Evolutionary conservation across 768 basidiomycete species (phyloP).

Genomic region (Suillus plorans): DNA sequence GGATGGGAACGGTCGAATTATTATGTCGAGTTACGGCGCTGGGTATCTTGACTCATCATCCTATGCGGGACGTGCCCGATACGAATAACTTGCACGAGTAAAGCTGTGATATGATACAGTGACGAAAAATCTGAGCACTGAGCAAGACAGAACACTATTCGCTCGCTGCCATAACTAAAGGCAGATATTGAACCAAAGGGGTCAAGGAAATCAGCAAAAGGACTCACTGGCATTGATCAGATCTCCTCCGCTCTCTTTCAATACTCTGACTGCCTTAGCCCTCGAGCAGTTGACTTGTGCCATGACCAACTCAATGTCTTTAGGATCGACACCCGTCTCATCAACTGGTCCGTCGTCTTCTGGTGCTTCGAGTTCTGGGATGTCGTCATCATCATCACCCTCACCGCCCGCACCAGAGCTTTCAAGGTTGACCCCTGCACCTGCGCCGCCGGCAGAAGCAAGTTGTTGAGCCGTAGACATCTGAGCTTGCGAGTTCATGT

Average conservation of each 20-base stretch:
- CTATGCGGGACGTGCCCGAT: slow-evolving; percentile 6
- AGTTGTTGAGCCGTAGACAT: slow-evolving; percentile 80
- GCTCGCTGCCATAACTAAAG: slow-evolving; percentile 88
- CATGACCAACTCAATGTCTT: slow-evolving; percentile 96
- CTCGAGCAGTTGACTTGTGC: slow-evolving; percentile 84
- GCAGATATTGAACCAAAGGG: slow-evolving; percentile 12
- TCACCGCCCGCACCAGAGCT: slow-evolving; percentile 47
- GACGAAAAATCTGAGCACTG: slow-evolving; percentile 30
- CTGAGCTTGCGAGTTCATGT: slow-evolving; percentile 81
- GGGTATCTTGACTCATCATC: slow-evolving; percentile 39
- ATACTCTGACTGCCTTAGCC: slow-evolving; percentile 85
- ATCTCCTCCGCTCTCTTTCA: slow-evolving; percentile 92
- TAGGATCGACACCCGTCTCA: slow-evolving; percentile 86
- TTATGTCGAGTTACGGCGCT: slow-evolving; percentile 73
- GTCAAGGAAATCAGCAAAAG: slow-evolving; percentile 2
- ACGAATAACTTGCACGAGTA: slow-evolving; percentile 22
- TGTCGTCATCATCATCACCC: slow-evolving; percentile 72
- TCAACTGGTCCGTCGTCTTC: slow-evolving; percentile 83
- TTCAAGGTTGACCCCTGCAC: slow-evolving; percentile 47
- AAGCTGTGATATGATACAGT: slow-evolving; percentile 28
- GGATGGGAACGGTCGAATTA: slow-evolving; percentile 91
- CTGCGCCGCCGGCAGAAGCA: slow-evolving; percentile 47
- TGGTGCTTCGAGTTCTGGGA: slow-evolving; percentile 79
- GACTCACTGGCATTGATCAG: slow-evolving; percentile 94
- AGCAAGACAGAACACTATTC: slow-evolving; percentile 53